Conservation (phyloP, 176 grass and related monocot species). For the Oropetium thomaeum region DNA sequence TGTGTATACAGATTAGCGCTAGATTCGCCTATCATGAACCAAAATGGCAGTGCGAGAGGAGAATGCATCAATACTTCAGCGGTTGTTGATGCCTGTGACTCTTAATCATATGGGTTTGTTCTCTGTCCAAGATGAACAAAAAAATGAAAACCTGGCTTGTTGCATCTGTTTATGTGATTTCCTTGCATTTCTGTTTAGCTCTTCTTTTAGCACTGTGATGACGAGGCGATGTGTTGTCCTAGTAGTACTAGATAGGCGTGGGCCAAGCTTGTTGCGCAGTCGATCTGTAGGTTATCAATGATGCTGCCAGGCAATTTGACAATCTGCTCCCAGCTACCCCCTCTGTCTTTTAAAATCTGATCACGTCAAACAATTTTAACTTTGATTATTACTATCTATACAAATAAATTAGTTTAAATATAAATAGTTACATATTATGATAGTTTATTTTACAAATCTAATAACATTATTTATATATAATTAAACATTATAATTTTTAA, state of each 20-base stretch:
- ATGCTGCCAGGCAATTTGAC: constrained; percentile 1
- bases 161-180: neutral
- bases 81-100: neutral
- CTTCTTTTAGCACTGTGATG: neutral
- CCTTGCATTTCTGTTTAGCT: neutral
- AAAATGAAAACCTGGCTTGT: neutral
- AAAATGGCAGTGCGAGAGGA: neutral
- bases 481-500: too few relatives aligned
- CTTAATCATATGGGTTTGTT: neutral
- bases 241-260: neutral
- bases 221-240: neutral
- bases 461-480: too few relatives aligned
- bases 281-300: neutral
- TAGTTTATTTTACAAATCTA: too few relatives aligned
- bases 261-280: neutral
- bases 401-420: too few relatives aligned
- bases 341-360: too few relatives aligned
- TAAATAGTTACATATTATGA: too few relatives aligned
- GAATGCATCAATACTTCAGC: neutral
- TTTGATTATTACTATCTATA: too few relatives aligned
- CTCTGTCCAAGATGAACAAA: neutral
- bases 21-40: constrained; percentile 13
- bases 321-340: constrained; percentile 4
- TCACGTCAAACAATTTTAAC: too few relatives aligned
- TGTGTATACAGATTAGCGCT: constrained; percentile 23